These are phyloP conservation scores for Spathaspora boniae DNA, from an alignment of 805 yeast species.

Conservation along the genomic window DNA sequence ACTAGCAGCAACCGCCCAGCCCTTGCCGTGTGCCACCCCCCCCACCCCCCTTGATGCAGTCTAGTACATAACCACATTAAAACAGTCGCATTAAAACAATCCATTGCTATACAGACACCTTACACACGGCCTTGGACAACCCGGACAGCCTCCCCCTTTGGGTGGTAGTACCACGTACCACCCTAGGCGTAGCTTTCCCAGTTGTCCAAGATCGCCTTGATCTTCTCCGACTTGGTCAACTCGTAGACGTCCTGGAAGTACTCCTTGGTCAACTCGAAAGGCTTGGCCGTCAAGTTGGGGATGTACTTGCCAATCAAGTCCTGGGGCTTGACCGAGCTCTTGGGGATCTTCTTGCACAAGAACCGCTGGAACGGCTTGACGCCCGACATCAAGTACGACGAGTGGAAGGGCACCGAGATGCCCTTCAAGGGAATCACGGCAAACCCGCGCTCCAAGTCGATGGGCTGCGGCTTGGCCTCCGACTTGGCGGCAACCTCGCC, in stretches of 20 bases:
- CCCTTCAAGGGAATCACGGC: conserved; percentile 98
- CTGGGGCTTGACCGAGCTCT: conserved; percentile 91
- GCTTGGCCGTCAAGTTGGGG: conserved; percentile 98
- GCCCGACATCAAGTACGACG: conserved; percentile 96
- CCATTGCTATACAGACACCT: no score
- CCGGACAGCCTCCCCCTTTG: no score
- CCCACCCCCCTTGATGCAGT: no score
- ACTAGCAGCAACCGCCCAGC: not conserved
- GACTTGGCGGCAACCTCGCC: conserved; percentile 81
- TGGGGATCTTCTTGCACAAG: conserved; percentile 92
- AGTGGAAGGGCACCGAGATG: conserved; percentile 99
- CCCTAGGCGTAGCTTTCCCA: conserved; percentile 70
- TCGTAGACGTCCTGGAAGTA: conserved; percentile 95
- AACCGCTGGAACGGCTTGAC: conserved; percentile 98
- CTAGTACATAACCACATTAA: no score
- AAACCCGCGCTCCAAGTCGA: conserved; percentile 94
- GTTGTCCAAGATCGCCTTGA: conserved; percentile 85
- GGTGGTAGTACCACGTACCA: conserved; percentile 15
- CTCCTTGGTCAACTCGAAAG: conserved; percentile 92
- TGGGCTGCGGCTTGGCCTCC: conserved; percentile 89
- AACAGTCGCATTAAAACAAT: no score
- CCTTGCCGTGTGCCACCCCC: no score
- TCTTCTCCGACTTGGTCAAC: conserved; percentile 86
- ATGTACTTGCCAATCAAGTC: conserved; percentile 92
- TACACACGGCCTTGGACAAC: no score